Conservation (phyloP, 768 basidiomycete genomes). For the Hygrocybe coccinea region DNA sequence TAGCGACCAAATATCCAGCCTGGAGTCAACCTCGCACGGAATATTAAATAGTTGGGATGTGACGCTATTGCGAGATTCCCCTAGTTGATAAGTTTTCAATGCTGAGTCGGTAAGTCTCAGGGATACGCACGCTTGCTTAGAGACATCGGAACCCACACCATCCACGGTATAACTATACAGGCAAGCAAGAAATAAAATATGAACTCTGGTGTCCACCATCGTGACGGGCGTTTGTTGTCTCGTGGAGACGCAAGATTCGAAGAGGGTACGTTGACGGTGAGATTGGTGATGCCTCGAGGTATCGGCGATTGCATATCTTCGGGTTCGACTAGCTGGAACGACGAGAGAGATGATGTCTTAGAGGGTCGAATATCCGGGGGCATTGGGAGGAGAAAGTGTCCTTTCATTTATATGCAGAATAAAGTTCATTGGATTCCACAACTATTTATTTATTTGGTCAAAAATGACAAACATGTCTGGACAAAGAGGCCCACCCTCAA, state of each 20-base stretch:
- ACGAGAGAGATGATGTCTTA: neutral
- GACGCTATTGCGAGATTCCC: slow-evolving; percentile 42
- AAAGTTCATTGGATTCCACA: too few relatives aligned
- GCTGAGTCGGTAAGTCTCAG: neutral
- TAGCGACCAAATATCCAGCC: slow-evolving; percentile 82
- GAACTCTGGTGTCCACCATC: slow-evolving; percentile 85
- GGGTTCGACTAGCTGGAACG: neutral
- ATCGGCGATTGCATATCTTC: neutral
- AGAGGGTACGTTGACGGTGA: slow-evolving; percentile 56
- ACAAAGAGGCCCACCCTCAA: too few relatives aligned
- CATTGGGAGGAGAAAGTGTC: neutral
- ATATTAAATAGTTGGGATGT: slow-evolving; percentile 70
- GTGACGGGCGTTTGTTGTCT: slow-evolving; percentile 33
- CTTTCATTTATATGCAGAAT: too few relatives aligned
- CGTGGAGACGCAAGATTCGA: slow-evolving; percentile 25
- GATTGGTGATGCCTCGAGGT: slow-evolving; percentile 24
- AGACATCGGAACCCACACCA: slow-evolving; percentile 70
- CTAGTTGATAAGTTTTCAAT: neutral
- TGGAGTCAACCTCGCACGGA: slow-evolving; percentile 48
- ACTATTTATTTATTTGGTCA: neutral
- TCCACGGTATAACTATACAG: slow-evolving; percentile 57
- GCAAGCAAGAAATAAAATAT: slow-evolving; percentile 64
- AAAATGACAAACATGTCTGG: too few relatives aligned
- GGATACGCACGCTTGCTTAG: slow-evolving; percentile 68
- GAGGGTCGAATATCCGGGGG: slow-evolving; percentile 2